Evolutionary conservation across 345 rosid genomes (phyloP).

Genomic region (Iberis pinnata): DNA sequence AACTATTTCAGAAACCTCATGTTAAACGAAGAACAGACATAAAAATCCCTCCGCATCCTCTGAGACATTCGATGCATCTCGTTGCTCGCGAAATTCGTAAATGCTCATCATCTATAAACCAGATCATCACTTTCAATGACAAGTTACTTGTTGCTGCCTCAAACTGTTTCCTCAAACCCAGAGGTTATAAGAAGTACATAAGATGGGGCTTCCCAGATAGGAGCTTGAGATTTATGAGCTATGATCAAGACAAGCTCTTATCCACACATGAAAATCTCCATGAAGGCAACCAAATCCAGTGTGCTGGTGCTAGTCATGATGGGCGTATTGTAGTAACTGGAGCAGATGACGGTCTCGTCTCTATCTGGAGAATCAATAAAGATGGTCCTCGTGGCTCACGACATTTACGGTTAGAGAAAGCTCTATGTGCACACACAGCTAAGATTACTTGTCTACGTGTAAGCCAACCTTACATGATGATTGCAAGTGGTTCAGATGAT

Average conservation of each 20-base stretch:
- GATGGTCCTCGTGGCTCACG: constrained; percentile 54
- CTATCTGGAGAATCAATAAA: constrained; percentile 78
- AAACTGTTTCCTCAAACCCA: constrained; percentile 79
- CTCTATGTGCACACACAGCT: constrained; percentile 75
- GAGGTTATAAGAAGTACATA: constrained; percentile 74
- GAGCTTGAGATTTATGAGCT: constrained; percentile 92
- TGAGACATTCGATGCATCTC: constrained; percentile 73
- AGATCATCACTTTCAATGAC: constrained; percentile 69
- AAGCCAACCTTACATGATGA: constrained; percentile 94
- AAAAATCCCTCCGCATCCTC: constrained; percentile 78
- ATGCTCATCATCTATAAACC: constrained; percentile 60
- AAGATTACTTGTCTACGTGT: constrained; percentile 84
- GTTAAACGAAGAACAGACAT: constrained; percentile 68
- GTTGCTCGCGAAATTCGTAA: constrained; percentile 83
- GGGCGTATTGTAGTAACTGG: constrained; percentile 90
- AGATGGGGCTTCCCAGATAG: constrained; percentile 97
- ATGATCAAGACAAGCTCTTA: constrained; percentile 88
- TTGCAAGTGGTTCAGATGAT: constrained; percentile 94
- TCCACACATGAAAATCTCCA: constrained; percentile 98
- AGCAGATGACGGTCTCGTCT: constrained; percentile 82
- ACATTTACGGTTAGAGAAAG: constrained; percentile 64
- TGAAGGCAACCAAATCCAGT: constrained; percentile 83
- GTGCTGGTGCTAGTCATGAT: constrained; percentile 82
- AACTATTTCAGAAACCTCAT: constrained; percentile 88
- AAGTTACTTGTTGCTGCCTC: constrained; percentile 71